A percentile compares a stretch with the other conserved stretches of the same genome.
phyloP scores from a whole-genome alignment of 2,329 filamentous ascomycete genomes.

The Aspergillus tanneri region DNA sequence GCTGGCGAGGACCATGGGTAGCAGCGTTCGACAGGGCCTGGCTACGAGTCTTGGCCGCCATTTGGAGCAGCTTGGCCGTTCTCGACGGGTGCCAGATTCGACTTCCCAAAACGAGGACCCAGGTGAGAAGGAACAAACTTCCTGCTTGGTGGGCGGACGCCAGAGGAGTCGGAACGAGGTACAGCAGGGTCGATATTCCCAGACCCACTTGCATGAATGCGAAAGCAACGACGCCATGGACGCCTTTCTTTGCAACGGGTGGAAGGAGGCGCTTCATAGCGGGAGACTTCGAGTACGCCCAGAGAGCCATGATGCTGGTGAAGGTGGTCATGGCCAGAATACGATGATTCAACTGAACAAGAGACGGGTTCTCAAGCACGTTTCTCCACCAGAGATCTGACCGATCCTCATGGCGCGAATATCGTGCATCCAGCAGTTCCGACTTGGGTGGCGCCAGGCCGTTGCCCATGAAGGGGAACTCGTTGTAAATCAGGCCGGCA shows the following conservation, averaged over 20 bases:
- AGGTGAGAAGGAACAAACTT: slow-evolving; percentile 78
- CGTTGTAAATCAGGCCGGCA: slow-evolving; percentile 96
- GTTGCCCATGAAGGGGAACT: slow-evolving; percentile 92
- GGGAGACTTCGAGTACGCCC: slow-evolving; percentile 70
- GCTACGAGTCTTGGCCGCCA: slow-evolving; percentile 39
- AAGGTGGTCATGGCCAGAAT: slow-evolving; percentile 89
- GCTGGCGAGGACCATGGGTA: slow-evolving; percentile 23
- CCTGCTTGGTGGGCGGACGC: slow-evolving; percentile 93
- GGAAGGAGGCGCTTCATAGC: slow-evolving; percentile 61
- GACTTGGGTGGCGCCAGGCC: slow-evolving; percentile 76
- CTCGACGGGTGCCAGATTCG: slow-evolving; percentile 71
- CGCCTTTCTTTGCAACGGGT: slow-evolving; percentile 62
- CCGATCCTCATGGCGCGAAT: slow-evolving; percentile 73
- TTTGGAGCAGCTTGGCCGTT: slow-evolving; percentile 58
- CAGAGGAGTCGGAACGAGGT: slow-evolving; percentile 84
- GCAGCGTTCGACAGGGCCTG: slow-evolving; percentile 27
- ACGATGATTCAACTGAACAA: slow-evolving; percentile 94
- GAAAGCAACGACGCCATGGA: slow-evolving; percentile 78
- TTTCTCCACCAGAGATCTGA: slow-evolving; percentile 96
- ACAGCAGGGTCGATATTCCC: slow-evolving; percentile 87
- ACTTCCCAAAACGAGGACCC: slow-evolving; percentile 75
- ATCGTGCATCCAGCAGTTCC: slow-evolving; percentile 83
- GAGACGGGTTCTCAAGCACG: slow-evolving; percentile 92
- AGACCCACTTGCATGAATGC: slow-evolving; percentile 78
- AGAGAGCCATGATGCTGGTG: slow-evolving; percentile 73